phyloP scores from a whole-genome alignment of 306 rosid genomes.

The Dryas drummondii region DNA sequence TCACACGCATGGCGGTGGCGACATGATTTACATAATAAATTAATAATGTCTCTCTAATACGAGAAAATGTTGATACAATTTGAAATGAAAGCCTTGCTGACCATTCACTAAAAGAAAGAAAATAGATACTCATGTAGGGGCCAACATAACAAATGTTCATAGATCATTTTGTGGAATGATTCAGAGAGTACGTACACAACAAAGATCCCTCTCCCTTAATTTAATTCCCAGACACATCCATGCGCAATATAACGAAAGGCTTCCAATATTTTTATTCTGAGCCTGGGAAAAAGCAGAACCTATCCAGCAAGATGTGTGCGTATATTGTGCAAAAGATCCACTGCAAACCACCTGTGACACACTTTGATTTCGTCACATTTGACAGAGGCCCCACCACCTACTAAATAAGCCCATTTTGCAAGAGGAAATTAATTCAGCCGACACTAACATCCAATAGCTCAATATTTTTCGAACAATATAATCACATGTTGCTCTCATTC shows the following conservation, averaged over 20 bases:
- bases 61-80: too few relatives aligned
- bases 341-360: background rate
- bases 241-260: constrained; percentile 4
- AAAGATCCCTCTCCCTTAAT: background rate
- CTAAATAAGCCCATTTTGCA: background rate
- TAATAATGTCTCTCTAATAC: too few relatives aligned
- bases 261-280: background rate
- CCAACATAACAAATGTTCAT: background rate
- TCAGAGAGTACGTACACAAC: background rate
- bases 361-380: background rate
- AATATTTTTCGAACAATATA: background rate
- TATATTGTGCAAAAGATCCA: constrained; percentile 10
- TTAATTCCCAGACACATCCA: constrained; percentile 5
- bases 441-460: background rate
- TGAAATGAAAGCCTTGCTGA: too few relatives aligned
- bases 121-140: background rate
- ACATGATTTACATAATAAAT: background rate
- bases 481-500: constrained; percentile 1
- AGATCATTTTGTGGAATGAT: background rate
- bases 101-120: background rate
- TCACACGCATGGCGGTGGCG: background rate
- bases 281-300: background rate
- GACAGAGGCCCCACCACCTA: background rate
- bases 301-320: background rate
- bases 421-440: background rate